Base-by-base conservation (phyloP, 192 early-diverging fungal genomes). In the Backusella macrospora region DNA sequence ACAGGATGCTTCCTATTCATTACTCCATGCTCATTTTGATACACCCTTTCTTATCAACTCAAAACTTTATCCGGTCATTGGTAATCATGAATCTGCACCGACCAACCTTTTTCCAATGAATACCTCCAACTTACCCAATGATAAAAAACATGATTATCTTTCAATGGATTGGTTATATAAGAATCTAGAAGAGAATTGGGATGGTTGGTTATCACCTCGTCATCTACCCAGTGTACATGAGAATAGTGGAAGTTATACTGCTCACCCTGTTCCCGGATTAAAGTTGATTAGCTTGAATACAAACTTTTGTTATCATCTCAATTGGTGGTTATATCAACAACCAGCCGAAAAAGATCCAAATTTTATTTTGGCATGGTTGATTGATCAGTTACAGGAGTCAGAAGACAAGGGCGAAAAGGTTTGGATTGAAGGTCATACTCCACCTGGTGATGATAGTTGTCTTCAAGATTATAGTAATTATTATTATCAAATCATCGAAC, bases 261-360 rank as follows among this genome's bases (percentile, higher is more conserved):
- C 76, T 1, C 79, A 78, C 46, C 86, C 86, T 26, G 21, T 69
- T 0, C 68, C 75, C 26, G 85, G 84, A 0, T 49, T 89, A 8
- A 80, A 82, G 18, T 71, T 89, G 29, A 84, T 89, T 43, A 82
- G 81, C 3, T 37, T 89, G 5, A 89, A 89, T 69, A 89, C 83
- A 59, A 89, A 88, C 76, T 89, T 86, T 46, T 89, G 86, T 49
- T 89, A 89, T 65, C 83, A 78, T 39, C n/a, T 84, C 13, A 88
- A 89, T 77, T 86, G 81, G 70, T 87, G 85, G 80, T 74, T 86
- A 9, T 82, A 85, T 72, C 76, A 75, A 14, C 47, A 76, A 7
- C 75, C 75, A 21, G 65, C 71, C 0, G 16, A 45, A 47, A 21
- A 75, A 63, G 86, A 89, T 68, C 86, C 86, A 10, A 82, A 88